Base-by-base conservation (phyloP, 2,329 filamentous ascomycete species). In the Pseudogymnoascus sp. region DNA sequence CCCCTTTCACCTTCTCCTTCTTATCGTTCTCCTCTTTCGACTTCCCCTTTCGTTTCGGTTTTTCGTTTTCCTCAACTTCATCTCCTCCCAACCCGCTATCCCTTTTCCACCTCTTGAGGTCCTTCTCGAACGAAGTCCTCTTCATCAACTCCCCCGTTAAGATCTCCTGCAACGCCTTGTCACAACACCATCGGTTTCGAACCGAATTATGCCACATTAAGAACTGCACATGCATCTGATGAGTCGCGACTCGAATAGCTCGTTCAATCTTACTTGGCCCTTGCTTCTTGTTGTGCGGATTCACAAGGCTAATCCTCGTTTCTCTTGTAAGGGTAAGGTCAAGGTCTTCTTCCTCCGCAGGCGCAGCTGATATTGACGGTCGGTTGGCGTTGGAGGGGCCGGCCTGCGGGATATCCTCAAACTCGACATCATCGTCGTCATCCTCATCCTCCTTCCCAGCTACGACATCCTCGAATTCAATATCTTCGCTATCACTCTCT, bases 131-230 rank as follows among this genome's bases (percentile, higher is more conserved):
- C 76, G 84, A 88, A 4, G 93, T 78, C 5, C 83, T 82, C 0
- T 84, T 79, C 0, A 89, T 82, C 5, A 96, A 70, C 64, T 91
- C 87, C n/a, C 86, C 85, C 3, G 95, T 80, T 72, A 97, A 80
- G 14, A 87, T 89, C 10, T 86, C 85, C 66, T 95, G 90, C 0
- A 96, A 81, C 66, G 89, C 84, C 3, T 82, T 74, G 69, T 97
- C 90, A 68, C 90, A 90, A 18, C 92, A 77, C 88, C 93, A 97
- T 0, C 85, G 81, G 73, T 97, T 97, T 44, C 90, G 85, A 12
- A 95, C 76, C 0, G 90, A 84, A 72, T 97, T 97, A 73, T 97
- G 93, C 82, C 89, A 97, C 65, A 99, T 82, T 14, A 99, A 78
- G 61, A 87, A 84, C 73, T 96, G 87, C 1, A 97, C 92, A 75